Base-by-base conservation (phyloP, 1,284 basidiomycete genomes). In the Psilocybe mexicana region DNA sequence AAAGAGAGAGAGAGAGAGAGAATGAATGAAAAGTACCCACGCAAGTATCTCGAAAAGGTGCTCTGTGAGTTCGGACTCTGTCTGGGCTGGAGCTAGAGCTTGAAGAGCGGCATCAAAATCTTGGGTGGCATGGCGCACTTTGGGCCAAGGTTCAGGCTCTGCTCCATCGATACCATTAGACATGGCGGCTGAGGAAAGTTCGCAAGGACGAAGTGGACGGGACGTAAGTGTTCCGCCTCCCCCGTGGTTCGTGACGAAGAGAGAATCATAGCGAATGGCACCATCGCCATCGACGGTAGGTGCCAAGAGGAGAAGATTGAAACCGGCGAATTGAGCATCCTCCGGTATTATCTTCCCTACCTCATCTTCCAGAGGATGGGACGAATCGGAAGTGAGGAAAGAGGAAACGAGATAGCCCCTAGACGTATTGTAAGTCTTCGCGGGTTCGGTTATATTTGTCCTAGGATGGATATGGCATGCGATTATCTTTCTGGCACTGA, bases 401-500 rank as follows among this genome's bases (percentile, higher is more conserved):
- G 83, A 81, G 11, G 86, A 81, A 50, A 84, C 76, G 60, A 93
- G 78, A 53, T 76, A 74, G 43, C 90, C 90, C 61, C 90, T 80
- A 63, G 90, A 89, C 26, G 81, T 80, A 55, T 68, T 63, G 64
- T 80, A 83, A 56, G 72, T 65, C 59, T 67, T 70, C 43, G 68
- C 58, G 23, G 80, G 76, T 70, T 93, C 90, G 46, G 87, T 89
- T 69, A 93, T 91, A 74, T 93, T 93, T 33, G 90, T 93, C 67
- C 88, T 91, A 70, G 43, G 64, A 57, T 45, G 36, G 10, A 57
- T 43, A 53, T 30, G 36, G 38, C 45, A 47, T 33, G 50, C 50
- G 46, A 49, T 60, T 50, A 55, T 56, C 42, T 58, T 25, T 57
- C 43, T 55, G 58, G 30, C 45, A 55, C 40, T 35, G 30, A 53